phyloP scores from a whole-genome alignment of 2,329 filamentous ascomycete species.

The Fusarium sterilihyphosum region DNA sequence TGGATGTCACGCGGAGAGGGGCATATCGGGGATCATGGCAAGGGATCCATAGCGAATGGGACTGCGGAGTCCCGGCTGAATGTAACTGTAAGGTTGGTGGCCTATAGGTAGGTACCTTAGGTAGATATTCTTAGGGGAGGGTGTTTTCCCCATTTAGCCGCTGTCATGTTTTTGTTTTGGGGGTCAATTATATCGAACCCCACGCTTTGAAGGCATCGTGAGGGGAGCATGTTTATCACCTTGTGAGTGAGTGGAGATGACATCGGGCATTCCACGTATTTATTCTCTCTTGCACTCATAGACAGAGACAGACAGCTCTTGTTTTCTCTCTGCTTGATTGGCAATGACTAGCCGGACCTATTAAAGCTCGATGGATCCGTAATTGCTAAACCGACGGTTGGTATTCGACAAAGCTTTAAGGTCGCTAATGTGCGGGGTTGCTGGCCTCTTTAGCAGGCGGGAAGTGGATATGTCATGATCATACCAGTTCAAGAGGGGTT shows the following conservation, averaged over 20 bases:
- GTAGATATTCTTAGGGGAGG: background rate
- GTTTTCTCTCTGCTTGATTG: background rate
- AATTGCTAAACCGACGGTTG: slow-evolving; percentile 41
- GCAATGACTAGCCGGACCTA: background rate
- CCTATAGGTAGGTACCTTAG: background rate
- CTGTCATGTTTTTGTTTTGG: background rate
- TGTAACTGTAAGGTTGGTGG: background rate
- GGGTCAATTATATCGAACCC: background rate
- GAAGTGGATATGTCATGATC: slow-evolving; percentile 23
- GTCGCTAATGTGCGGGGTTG: slow-evolving; percentile 15
- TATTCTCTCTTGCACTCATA: background rate
- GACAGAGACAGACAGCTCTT: background rate
- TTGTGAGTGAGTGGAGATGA: background rate
- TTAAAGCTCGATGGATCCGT: slow-evolving; percentile 1
- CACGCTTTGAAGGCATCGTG: background rate
- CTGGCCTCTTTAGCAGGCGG: background rate
- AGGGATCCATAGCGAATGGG: slow-evolving; percentile 4
- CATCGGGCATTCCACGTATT: background rate
- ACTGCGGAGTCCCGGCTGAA: background rate
- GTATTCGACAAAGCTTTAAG: slow-evolving; percentile 34
- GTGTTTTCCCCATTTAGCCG: background rate
- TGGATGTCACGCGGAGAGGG: slow-evolving; percentile 4
- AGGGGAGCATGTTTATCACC: background rate
- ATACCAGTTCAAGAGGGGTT: slow-evolving; percentile 10
- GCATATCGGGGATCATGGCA: background rate